Percentiles rank a stretch among this genome's conserved stretches.
These are phyloP conservation scores for Cytospora piceicola DNA, from an alignment of 2,329 filamentous ascomycete species.

Conservation along the genomic window DNA sequence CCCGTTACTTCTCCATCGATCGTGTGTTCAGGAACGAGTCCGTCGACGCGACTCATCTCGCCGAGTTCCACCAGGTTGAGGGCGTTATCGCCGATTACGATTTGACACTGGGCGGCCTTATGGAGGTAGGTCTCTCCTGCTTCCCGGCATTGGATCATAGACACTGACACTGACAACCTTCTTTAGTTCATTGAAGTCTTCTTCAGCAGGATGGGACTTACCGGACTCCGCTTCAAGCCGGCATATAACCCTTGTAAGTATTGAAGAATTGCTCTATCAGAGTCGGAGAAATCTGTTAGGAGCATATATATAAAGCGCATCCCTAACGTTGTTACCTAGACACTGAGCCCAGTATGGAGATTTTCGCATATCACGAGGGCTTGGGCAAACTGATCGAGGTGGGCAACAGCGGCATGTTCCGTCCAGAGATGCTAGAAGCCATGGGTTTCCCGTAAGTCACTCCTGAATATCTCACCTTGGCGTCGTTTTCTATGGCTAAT, in stretches of 20 bases:
- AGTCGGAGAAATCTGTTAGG: background rate
- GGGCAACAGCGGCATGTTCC: slow-evolving; percentile 98
- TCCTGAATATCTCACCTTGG: background rate
- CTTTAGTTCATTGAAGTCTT: slow-evolving; percentile 85
- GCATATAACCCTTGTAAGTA: slow-evolving; percentile 72
- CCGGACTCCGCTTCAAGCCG: slow-evolving; percentile 87
- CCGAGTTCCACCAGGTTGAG: slow-evolving; percentile 98
- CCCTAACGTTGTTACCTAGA: slow-evolving; percentile 59
- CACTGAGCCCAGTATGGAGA: slow-evolving; percentile 97
- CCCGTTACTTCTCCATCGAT: slow-evolving; percentile 98
- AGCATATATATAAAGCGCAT: background rate
- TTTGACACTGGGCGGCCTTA: slow-evolving; percentile 87
- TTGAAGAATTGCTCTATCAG: slow-evolving; percentile 47
- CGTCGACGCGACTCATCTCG: slow-evolving; percentile 94
- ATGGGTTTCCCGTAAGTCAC: slow-evolving; percentile 74
- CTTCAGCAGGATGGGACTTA: slow-evolving; percentile 94
- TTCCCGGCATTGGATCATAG: slow-evolving; percentile 57
- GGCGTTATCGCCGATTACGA: slow-evolving; percentile 98
- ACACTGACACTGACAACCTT: background rate
- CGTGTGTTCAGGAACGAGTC: slow-evolving; percentile 97
- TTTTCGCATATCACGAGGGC: slow-evolving; percentile 92
- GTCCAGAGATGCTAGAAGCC: slow-evolving; percentile 93
- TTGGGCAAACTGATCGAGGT: slow-evolving; percentile 94
- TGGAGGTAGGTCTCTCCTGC: slow-evolving; percentile 44
- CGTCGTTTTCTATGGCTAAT: slow-evolving; percentile 7